These are phyloP conservation scores for Rhizopus delemar DNA, from an alignment of 371 early-diverging fungal genomes.

Conservation along the genomic window DNA sequence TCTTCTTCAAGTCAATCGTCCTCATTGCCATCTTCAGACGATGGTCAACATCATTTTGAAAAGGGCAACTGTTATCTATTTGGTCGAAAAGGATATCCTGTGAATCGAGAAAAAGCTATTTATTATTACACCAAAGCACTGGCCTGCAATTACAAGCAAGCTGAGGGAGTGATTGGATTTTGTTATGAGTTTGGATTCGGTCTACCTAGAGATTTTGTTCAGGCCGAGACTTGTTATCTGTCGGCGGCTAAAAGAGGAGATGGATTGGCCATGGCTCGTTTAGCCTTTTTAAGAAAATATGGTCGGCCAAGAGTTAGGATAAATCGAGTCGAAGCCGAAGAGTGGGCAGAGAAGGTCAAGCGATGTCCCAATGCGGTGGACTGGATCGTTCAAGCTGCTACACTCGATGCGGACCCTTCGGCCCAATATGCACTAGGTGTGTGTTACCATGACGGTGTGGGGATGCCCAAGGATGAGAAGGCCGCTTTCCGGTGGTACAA, in stretches of 20 bases:
- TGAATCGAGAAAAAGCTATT: slow-evolving; percentile 44
- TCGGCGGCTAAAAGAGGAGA: slow-evolving; percentile 39
- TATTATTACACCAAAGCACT: slow-evolving; percentile 49
- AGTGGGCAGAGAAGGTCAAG: slow-evolving; percentile 48
- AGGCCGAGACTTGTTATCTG: slow-evolving; percentile 60
- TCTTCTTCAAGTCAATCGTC: not conserved
- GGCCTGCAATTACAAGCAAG: slow-evolving; percentile 33
- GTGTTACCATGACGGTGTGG: slow-evolving; percentile 73
- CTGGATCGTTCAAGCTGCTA: slow-evolving; percentile 43
- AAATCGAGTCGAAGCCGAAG: slow-evolving; percentile 67
- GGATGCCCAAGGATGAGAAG: slow-evolving; percentile 46
- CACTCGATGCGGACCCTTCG: slow-evolving; percentile 31
- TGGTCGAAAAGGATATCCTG: slow-evolving; percentile 51
- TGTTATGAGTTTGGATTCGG: slow-evolving; percentile 82
- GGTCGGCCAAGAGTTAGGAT: slow-evolving; percentile 73
- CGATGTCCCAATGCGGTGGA: slow-evolving; percentile 34
- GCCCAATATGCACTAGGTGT: slow-evolving; percentile 62
- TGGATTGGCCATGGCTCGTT: slow-evolving; percentile 60
- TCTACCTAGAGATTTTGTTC: slow-evolving; percentile 47
- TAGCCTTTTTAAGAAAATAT: slow-evolving; percentile 75
- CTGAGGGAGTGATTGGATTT: slow-evolving; percentile 59
- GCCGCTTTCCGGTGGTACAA: slow-evolving; percentile 64
- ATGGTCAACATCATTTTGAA: slow-evolving; percentile 36
- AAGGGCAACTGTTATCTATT: slow-evolving; percentile 51
- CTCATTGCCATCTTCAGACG: not conserved